Base-by-base conservation (phyloP, 2,329 filamentous ascomycete genomes). In the Fusarium hainanense region DNA sequence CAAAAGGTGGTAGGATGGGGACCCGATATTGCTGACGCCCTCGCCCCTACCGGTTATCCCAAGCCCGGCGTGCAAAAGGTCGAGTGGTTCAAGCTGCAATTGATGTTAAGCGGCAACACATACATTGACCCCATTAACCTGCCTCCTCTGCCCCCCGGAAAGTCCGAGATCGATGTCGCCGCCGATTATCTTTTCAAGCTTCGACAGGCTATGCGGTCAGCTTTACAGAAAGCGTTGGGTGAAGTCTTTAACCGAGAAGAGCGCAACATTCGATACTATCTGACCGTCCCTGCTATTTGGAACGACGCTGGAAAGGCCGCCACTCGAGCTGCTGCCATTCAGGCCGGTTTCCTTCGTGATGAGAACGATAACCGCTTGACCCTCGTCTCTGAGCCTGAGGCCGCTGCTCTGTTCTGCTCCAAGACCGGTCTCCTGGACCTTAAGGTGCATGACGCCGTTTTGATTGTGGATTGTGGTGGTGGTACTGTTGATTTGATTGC, bases 1-100 rank as follows among this genome's bases (percentile, higher is more conserved):
- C 96, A 99, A 78, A 98, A 98, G 82, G 96, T 99, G 50, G 96
- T 98, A n/a, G 96, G 96, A 75, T 99, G 96, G 96, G 96, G 96
- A 68, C 94, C 95, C 60, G 96, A 99, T 85, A 98, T 98, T 76
- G 93, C 96, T 66, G 95, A 98, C 82, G 96, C 96, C 70, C 88
- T 98, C 71, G 95, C 96, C 55, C 96, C 96, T 30, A 98, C 96
- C 42, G 96, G 96, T 69, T 98, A 98, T 81, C 96, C 96, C 74
- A 98, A 98, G 85, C 93, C 93, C 34, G 95, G 95, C 70, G 95
- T 99, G 74, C 96, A 98, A 82, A 98, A 98, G 84, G 95, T 98
- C 25, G 96, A 98, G 84, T 99, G 96, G 96, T 98, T 99, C 88
- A 98, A 98, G 86, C 88, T 99, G 73, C 96, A 99, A 84, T 89